phyloP scores from a whole-genome alignment of 1,139 yeast genomes.

The Yamadazyma atlantica region DNA sequence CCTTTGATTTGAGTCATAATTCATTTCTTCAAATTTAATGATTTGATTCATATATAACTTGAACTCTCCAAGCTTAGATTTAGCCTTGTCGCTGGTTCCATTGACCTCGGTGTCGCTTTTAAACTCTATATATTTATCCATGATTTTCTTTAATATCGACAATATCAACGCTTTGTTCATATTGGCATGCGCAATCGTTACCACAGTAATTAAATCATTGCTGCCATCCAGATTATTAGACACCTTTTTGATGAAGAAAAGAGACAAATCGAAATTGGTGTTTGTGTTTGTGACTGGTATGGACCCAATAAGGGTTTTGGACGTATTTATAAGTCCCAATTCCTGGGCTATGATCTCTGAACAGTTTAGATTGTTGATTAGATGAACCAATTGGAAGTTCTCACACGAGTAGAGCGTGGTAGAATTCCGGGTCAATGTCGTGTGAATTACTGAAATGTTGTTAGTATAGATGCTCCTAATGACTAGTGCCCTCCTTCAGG shows the following conservation, averaged over 20 bases:
- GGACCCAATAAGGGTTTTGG: conserved; percentile 45
- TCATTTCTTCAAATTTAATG: conserved; percentile 49
- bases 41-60: conserved; percentile 53
- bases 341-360: conserved; percentile 57
- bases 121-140: conserved; percentile 49
- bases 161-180: conserved; percentile 47
- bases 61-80: conserved; percentile 44
- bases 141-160: conserved; percentile 48
- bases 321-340: conserved; percentile 51
- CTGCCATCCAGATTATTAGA: conserved; percentile 43
- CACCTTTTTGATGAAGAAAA: conserved; percentile 51
- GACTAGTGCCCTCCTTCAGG: background rate
- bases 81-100: conserved; percentile 17
- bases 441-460: conserved; percentile 33
- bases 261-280: conserved; percentile 31
- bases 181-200: conserved; percentile 44
- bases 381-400: conserved; percentile 40
- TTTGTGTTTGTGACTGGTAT: conserved; percentile 33
- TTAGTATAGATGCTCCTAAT: conserved; percentile 11
- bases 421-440: conserved; percentile 52
- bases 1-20: conserved; percentile 36
- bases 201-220: conserved; percentile 51
- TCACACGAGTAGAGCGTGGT: conserved; percentile 59
- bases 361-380: conserved; percentile 45
- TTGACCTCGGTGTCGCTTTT: conserved; percentile 24